Evolutionary conservation across 2,329 filamentous ascomycete species (phyloP).

Genomic region (Pestalotiopsis sp.): DNA sequence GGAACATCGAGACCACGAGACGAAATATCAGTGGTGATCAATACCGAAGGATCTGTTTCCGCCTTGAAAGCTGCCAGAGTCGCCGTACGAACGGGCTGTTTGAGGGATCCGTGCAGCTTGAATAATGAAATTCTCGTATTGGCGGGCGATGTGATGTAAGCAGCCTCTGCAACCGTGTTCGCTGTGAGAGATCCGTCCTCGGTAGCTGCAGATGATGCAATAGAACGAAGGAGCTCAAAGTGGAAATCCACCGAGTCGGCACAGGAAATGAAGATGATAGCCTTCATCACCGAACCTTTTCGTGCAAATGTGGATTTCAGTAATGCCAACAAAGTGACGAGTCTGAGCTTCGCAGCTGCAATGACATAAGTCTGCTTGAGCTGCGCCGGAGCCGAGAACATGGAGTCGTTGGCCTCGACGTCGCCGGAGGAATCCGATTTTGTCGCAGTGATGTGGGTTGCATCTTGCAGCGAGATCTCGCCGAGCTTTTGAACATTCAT

Average conservation of each 20-base stretch:
- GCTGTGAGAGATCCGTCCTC: slow-evolving; percentile 41
- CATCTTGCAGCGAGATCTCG: slow-evolving; percentile 93
- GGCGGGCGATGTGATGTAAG: slow-evolving; percentile 73
- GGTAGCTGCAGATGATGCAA: slow-evolving; percentile 22
- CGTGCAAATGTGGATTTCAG: slow-evolving; percentile 87
- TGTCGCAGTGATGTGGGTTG: slow-evolving; percentile 78
- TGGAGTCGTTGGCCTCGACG: slow-evolving; percentile 51
- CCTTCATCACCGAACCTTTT: slow-evolving; percentile 92
- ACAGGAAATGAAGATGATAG: slow-evolving; percentile 95
- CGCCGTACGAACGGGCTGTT: slow-evolving; percentile 83
- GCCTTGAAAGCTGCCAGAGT: slow-evolving; percentile 81
- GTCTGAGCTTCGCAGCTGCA: slow-evolving; percentile 83
- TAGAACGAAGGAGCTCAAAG: slow-evolving; percentile 74
- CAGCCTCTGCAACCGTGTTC: slow-evolving; percentile 69
- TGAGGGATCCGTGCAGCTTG: slow-evolving; percentile 88
- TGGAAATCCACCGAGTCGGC: slow-evolving; percentile 98
- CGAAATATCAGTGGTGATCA: slow-evolving; percentile 94
- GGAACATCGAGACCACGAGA: slow-evolving; percentile 94
- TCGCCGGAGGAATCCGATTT: slow-evolving; percentile 53
- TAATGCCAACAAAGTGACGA: slow-evolving; percentile 84
- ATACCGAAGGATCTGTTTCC: slow-evolving; percentile 74
- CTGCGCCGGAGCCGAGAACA: slow-evolving; percentile 85
- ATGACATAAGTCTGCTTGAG: slow-evolving; percentile 91
- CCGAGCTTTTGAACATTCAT: slow-evolving; percentile 94
- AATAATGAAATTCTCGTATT: slow-evolving; percentile 78